Conservation (phyloP, 139 green algal species). For the Chlamydomonas sp. region DNA sequence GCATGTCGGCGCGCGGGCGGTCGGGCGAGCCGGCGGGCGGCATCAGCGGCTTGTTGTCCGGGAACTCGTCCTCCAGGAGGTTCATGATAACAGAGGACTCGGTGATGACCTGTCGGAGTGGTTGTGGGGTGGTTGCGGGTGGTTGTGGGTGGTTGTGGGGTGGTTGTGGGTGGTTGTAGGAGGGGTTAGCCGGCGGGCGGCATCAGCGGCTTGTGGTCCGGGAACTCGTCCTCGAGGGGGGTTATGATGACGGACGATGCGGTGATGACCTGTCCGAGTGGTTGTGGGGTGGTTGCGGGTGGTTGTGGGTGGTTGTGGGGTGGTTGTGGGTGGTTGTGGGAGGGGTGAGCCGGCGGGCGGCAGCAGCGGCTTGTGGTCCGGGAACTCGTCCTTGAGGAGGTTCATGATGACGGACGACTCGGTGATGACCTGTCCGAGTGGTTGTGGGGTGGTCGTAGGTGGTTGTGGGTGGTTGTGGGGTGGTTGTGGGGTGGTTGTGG, state of each 20-base stretch:
- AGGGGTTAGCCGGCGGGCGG: slow-evolving; percentile 39
- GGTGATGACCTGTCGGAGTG: slow-evolving; percentile 46
- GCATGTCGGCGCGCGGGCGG: slow-evolving; percentile 36
- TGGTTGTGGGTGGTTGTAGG: too few relatives aligned
- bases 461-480: too few relatives aligned
- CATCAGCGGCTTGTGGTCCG: slow-evolving; percentile 66
- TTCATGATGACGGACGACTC: slow-evolving; percentile 63
- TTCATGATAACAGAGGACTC: slow-evolving; percentile 63
- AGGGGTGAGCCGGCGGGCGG: slow-evolving; percentile 39
- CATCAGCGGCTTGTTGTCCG: slow-evolving; percentile 66
- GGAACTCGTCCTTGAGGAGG: slow-evolving; percentile 62
- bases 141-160: too few relatives aligned
- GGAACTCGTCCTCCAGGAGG: slow-evolving; percentile 63
- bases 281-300: too few relatives aligned
- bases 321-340: too few relatives aligned
- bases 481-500: too few relatives aligned
- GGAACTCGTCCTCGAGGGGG: slow-evolving; percentile 62
- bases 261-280: slow-evolving; percentile 46
- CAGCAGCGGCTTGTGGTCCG: slow-evolving; percentile 65
- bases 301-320: too few relatives aligned
- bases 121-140: too few relatives aligned
- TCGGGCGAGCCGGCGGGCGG: slow-evolving; percentile 39
- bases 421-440: slow-evolving; percentile 46
- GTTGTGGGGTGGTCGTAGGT: too few relatives aligned
- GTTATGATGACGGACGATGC: slow-evolving; percentile 63